A percentile compares a stretch with the other conserved stretches of the same genome.
Conservation (phyloP, 352 stramenopile genomes). For the Phytophthora fragariaefolia region DNA sequence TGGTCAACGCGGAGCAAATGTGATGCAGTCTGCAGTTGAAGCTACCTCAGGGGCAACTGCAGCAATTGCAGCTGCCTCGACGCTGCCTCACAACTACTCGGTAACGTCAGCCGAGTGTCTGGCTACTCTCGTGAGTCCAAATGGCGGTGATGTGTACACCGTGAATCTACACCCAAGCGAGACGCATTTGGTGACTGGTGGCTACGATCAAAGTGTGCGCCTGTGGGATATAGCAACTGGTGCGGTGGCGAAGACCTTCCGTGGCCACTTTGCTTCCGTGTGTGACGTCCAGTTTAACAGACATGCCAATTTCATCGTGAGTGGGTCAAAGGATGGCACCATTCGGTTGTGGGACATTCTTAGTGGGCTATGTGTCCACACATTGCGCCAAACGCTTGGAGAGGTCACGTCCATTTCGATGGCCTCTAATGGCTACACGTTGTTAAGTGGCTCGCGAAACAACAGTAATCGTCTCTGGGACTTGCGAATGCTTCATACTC, state of each 20-base stretch:
- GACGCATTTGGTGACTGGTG: slow-evolving; percentile 86
- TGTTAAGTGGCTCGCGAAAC: slow-evolving; percentile 86
- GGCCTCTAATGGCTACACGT: slow-evolving; percentile 77
- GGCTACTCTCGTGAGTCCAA: slow-evolving; percentile 58
- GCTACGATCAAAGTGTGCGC: slow-evolving; percentile 89
- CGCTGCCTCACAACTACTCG: slow-evolving; percentile 43
- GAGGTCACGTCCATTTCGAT: slow-evolving; percentile 90
- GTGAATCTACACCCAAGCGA: slow-evolving; percentile 88
- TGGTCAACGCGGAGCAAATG: slow-evolving; percentile 35
- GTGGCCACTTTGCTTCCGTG: slow-evolving; percentile 80
- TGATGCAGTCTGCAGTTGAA: slow-evolving; percentile 40
- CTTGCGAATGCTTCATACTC: slow-evolving; percentile 85
- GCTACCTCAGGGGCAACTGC: slow-evolving; percentile 24
- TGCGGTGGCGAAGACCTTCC: slow-evolving; percentile 77
- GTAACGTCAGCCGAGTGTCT: slow-evolving; percentile 58
- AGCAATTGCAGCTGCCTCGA: slow-evolving; percentile 28
- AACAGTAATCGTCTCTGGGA: slow-evolving; percentile 92
- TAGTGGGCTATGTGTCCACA: slow-evolving; percentile 88
- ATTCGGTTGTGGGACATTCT: slow-evolving; percentile 91
- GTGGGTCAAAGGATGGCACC: slow-evolving; percentile 85
- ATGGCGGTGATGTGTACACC: slow-evolving; percentile 81
- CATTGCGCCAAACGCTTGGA: slow-evolving; percentile 80
- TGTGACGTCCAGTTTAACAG: slow-evolving; percentile 90
- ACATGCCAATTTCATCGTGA: slow-evolving; percentile 88
- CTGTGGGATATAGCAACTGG: slow-evolving; percentile 86